Conservation (phyloP, 768 basidiomycete genomes). For the Epithele typhae region DNA sequence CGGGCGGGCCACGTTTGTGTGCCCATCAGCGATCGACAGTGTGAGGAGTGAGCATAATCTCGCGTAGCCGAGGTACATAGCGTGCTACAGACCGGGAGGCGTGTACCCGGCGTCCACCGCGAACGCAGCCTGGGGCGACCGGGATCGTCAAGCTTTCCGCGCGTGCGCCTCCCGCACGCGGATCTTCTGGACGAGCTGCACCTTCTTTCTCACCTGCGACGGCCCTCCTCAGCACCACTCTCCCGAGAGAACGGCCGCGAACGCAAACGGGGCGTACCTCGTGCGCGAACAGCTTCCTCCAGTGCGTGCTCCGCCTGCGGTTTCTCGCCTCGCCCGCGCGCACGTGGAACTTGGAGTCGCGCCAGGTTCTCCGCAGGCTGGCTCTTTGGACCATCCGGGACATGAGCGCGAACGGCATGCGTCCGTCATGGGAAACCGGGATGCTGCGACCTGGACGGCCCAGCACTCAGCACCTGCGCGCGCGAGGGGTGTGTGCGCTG, state of each 20-base stretch:
- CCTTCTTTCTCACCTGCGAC: constrained; percentile 82
- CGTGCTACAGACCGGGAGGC: constrained; percentile 3
- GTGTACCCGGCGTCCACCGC: no score
- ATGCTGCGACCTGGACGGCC: no score
- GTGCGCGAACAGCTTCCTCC: constrained; percentile 75
- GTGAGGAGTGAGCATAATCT: constrained; percentile 5
- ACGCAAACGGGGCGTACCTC: constrained; percentile 48
- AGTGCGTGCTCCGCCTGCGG: constrained; percentile 69
- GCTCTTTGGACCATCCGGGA: no score
- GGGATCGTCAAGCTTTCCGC: constrained; percentile 41
- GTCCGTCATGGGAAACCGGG: no score
- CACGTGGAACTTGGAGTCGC: no score
- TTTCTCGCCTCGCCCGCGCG: constrained; percentile 79
- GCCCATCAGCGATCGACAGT: no score
- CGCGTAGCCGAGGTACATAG: constrained; percentile 11
- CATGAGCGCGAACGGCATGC: no score
- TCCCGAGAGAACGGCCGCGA: no score
- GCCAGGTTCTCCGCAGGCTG: no score
- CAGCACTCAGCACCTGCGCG: no score
- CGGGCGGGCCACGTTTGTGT: no score
- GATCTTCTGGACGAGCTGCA: constrained; percentile 75
- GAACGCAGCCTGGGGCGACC: background rate
- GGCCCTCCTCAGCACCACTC: constrained; percentile 13
- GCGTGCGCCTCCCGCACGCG: constrained; percentile 74
- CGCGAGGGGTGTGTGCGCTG: no score